Evolutionary conservation across 2,329 filamentous ascomycete species (phyloP).

Genomic region (Bimuria novae-zelandiae): DNA sequence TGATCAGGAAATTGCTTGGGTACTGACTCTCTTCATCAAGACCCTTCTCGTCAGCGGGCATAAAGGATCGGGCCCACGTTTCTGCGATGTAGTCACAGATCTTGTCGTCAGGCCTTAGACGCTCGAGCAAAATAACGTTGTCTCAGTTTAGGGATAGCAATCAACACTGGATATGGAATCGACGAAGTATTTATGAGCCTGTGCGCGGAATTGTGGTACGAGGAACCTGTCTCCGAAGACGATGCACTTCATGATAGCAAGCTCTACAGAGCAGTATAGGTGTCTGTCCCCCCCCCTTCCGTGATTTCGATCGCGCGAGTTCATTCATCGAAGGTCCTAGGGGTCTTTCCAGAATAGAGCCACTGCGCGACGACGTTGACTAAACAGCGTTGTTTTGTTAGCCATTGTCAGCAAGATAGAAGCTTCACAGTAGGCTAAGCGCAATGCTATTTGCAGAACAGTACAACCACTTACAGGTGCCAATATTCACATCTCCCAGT

Average conservation of each 20-base stretch:
- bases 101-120: not conserved
- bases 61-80: not conserved
- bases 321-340: not conserved
- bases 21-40: not conserved
- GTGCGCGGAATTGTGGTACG: not conserved
- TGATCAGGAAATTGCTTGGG: not conserved
- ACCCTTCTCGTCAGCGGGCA: not conserved
- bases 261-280: not conserved
- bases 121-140: not conserved
- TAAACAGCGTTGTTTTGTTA: not conserved
- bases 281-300: not conserved
- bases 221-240: not conserved
- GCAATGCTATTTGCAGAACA: not conserved
- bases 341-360: not conserved
- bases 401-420: no score
- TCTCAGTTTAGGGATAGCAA: no score
- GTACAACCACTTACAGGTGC: not conserved
- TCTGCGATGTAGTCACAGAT: not conserved
- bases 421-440: no score
- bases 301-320: not conserved
- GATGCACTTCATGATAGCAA: not conserved
- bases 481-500: not conserved
- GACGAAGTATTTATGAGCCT: not conserved
- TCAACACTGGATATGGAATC: no score
- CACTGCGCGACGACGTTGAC: not conserved